Percentiles rank a stretch among this genome's conserved stretches.
Evolutionary conservation across 164 flowering plant genomes (phyloP).

Genomic region (Nymphaea colorata): DNA sequence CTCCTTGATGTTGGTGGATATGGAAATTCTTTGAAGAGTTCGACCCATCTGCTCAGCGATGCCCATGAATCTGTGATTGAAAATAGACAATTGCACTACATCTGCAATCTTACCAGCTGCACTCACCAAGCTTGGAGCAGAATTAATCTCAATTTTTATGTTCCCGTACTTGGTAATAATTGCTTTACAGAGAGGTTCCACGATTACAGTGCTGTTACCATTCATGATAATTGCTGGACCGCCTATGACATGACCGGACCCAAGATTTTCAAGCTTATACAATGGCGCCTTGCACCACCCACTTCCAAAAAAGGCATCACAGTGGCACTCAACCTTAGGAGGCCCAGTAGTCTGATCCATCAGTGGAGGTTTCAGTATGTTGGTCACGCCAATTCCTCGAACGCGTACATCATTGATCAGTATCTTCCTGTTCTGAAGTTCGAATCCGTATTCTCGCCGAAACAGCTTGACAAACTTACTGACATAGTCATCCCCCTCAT

Average conservation of each 20-base stretch:
- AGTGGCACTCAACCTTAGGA: constrained; percentile 41
- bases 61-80: constrained; percentile 96
- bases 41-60: constrained; percentile 99
- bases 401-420: constrained; percentile 86
- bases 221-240: constrained; percentile 96
- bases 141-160: constrained; percentile 64
- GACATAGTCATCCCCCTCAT: constrained; percentile 43
- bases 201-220: constrained; percentile 92
- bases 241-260: constrained; percentile 46
- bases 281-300: constrained; percentile 74
- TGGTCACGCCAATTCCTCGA: constrained; percentile 87
- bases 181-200: constrained; percentile 82
- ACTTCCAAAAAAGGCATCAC: constrained; percentile 60
- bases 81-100: constrained; percentile 93
- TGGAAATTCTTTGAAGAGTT: constrained; percentile 91
- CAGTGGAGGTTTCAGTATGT: constrained; percentile 57
- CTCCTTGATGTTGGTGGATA: constrained; percentile 95
- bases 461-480: constrained; percentile 64
- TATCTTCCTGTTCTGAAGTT: constrained; percentile 66
- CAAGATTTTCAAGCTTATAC: constrained; percentile 74
- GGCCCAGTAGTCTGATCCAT: constrained; percentile 23
- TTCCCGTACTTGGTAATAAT: constrained; percentile 73
- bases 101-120: constrained; percentile 65
- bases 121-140: constrained; percentile 25
- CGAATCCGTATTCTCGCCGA: constrained; percentile 90